Evolutionary conservation across 441 rosid genomes (phyloP), one percentile per base, ranked within the genome.

Genomic region (Erysimum cheiri): DNA sequence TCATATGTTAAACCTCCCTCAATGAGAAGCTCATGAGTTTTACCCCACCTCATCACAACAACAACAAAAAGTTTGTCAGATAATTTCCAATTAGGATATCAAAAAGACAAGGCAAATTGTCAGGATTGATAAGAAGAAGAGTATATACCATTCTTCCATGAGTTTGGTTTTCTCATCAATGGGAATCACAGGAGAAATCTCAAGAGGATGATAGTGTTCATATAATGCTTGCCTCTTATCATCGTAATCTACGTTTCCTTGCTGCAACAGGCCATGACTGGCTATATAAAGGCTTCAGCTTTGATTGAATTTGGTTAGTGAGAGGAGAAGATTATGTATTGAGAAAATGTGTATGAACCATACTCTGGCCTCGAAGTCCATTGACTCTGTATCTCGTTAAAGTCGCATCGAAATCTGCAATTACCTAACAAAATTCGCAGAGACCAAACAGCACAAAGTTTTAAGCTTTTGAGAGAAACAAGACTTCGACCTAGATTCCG

Each of bases 351-450:
- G 50, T 7, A 1, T 13, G 8, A 53, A 53, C 64, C 86, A 61
- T 86, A 92, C 96, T 80, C 74, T 74, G 83, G 39, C 98, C 93
- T 10, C 92, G 81, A 28, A 57, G 4, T 15, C 92, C 96, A 79
- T 86, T 85, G 59, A 88, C 80, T 71, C 76, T 29, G 64, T 80
- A 92, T 46, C 69, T 80, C 37, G 98, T 92, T 65, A 92, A 73
- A 29, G 98, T 92, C 2, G 83, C 91, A 80, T 92, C 96, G 59
- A 90, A 92, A 84, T 92, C 96, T 15, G 93, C 93, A 73, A 92
- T 88, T n/a, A 92, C 93, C 94, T 92, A 17, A 11, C 13, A 28
- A 74, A 55, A 4, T 54, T 15, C 63, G 46, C 65, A 59, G 63
- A 72, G 29, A 50, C 0, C 12, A 10, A 55, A 59, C 60, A 62